A percentile compares a stretch with the other conserved stretches of the same genome.
Evolutionary conservation across 2,329 filamentous ascomycete genomes (phyloP).

Genomic region (Didymella glomerata): DNA sequence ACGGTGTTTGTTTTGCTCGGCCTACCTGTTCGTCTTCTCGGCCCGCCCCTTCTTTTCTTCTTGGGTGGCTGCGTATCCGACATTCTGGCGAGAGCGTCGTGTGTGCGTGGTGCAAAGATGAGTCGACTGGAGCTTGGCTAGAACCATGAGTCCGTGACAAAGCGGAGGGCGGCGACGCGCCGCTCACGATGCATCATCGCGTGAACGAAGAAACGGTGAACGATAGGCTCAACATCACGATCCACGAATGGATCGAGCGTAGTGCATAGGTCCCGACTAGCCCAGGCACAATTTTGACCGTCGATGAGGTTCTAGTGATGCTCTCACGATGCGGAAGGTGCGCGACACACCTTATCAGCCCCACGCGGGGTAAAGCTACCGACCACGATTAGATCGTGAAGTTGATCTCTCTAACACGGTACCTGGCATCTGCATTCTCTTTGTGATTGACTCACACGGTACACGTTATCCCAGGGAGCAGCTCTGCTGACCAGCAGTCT

Average conservation of each 20-base stretch:
- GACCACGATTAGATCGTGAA: not conserved
- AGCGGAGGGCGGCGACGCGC: slow-evolving; percentile 3
- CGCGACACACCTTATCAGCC: slow-evolving; percentile 17
- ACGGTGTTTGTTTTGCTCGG: not conserved
- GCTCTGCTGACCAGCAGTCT: not conserved
- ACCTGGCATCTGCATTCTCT: not conserved
- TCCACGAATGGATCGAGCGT: not conserved
- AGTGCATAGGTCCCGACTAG: too few relatives aligned
- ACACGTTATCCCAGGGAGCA: not conserved
- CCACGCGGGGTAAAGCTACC: slow-evolving; percentile 15
- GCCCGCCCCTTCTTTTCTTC: slow-evolving; percentile 40
- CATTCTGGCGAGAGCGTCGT: slow-evolving; percentile 1
- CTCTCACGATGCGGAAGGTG: slow-evolving; percentile 2
- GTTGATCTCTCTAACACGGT: not conserved
- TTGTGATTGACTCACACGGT: not conserved
- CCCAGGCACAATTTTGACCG: not conserved
- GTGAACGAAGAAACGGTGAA: not conserved
- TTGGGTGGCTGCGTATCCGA: slow-evolving; percentile 19
- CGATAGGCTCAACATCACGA: not conserved
- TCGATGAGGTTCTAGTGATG: not conserved
- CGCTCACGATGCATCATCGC: slow-evolving; percentile 2
- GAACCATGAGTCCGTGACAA: slow-evolving; percentile 3
- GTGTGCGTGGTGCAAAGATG: not conserved
- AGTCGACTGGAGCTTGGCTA: not conserved
- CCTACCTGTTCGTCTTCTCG: slow-evolving; percentile 40